Evolutionary conservation across 805 yeast species (phyloP), one percentile per base, ranked within the genome.

Genomic region (Schwanniomyces polymorphus): DNA sequence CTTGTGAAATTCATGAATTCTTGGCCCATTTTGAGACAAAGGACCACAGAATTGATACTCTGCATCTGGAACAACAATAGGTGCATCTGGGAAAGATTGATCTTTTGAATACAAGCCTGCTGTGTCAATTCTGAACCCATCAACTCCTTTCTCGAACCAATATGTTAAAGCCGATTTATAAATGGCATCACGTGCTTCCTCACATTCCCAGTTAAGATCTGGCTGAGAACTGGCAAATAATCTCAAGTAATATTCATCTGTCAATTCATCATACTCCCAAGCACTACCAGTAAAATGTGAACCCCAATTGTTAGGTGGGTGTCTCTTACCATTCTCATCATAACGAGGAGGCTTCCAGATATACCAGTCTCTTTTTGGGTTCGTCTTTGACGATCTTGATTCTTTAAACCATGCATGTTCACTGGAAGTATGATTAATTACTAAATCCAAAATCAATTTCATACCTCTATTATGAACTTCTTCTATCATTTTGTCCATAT

Each of bases 201-300:
- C 71, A 56, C 72, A 79, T 53, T 81, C 85, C 86, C 85, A 81
- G 64, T 81, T 81, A 55, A 81, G 67, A 57, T 81, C 86, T 12
- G 85, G 85, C 62, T 81, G 85, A 27, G 74, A 58, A 42, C 62
- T 64, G 11, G 83, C 82, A 63, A 79, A 81, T 47, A 80, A 65
- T 45, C 72, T 75, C 52, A 81, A 63, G 61, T 80, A 81, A 66
- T 79, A 80, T 62, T 81, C 84, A 41, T 74, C 71, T 14, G 84
- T 79, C 2, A 35, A 27, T 51, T 78, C 82, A 59, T 81, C 85
- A 59, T 72, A 80, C 38, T 65, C 65, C 85, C 86, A 81, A 11
- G 85, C 82, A 38, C 78, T 66, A 5, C 82, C 83, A 9, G 77
- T 71, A 58, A 81, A 81, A 54, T 64, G 65, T 4, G 82, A 74